These are phyloP conservation scores for Talaromyces nanjingensis DNA, from an alignment of 495 filamentous ascomycete genomes.

Conservation along the genomic window DNA sequence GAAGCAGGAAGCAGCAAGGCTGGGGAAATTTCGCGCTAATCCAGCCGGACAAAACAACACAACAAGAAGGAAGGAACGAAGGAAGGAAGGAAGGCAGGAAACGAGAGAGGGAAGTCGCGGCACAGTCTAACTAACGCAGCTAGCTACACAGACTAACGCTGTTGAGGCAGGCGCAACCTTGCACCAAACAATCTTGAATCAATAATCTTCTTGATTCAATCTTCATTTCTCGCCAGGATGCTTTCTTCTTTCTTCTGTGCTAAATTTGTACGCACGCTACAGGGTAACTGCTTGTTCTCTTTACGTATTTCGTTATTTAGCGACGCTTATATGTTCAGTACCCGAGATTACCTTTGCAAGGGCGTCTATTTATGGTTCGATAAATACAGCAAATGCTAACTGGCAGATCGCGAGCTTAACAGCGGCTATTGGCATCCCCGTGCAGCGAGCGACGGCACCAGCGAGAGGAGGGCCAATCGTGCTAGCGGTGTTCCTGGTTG, in stretches of 20 bases:
- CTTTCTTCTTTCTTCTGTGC: not conserved
- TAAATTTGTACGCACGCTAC: not conserved
- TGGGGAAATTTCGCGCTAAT: conserved; percentile 9
- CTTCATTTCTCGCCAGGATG: too few relatives aligned
- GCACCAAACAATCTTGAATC: too few relatives aligned
- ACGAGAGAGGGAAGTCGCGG: not conserved
- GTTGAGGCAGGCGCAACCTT: not conserved
- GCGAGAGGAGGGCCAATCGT: conserved; percentile 4
- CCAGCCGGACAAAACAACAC: conserved; percentile 5
- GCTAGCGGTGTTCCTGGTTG: conserved; percentile 12
- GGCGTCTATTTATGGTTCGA: not conserved
- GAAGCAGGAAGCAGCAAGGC: conserved; percentile 15
- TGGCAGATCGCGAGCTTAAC: not conserved
- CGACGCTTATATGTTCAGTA: too few relatives aligned
- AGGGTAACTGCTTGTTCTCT: too few relatives aligned
- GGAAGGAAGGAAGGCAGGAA: not conserved
- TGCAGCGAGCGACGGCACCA: not conserved
- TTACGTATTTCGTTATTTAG: too few relatives aligned
- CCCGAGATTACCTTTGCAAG: not conserved
- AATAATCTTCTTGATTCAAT: too few relatives aligned
- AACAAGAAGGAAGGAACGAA: not conserved
- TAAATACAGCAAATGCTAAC: not conserved
- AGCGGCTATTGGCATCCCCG: conserved; percentile 15
- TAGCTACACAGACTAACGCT: not conserved
- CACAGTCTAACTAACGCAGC: not conserved